Conservation (phyloP, 2,329 filamentous ascomycete species). For the Emergomyces orientalis region DNA sequence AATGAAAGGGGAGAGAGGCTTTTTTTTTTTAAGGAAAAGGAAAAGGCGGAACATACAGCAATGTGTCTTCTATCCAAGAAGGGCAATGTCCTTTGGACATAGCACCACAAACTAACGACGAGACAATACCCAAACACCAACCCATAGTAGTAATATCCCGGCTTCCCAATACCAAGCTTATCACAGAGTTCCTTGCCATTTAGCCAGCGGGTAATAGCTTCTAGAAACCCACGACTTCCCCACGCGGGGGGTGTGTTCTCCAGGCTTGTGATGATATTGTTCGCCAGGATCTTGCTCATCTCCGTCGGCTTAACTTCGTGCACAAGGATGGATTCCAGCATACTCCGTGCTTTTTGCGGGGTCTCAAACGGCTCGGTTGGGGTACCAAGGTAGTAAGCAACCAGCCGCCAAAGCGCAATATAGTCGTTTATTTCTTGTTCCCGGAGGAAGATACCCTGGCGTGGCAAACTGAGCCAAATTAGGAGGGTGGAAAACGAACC, state of each 20-base stretch:
- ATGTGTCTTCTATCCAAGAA: slow-evolving; percentile 46
- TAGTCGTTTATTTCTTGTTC: slow-evolving; percentile 58
- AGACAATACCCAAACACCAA: slow-evolving; percentile 57
- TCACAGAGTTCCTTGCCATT: slow-evolving; percentile 57
- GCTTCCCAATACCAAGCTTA: slow-evolving; percentile 49
- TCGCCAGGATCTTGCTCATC: slow-evolving; percentile 56
- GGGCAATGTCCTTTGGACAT: slow-evolving; percentile 40
- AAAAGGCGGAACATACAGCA: slow-evolving; percentile 27
- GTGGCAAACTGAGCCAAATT: slow-evolving; percentile 59
- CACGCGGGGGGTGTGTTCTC: slow-evolving; percentile 56
- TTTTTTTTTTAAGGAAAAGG: no score
- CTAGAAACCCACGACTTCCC: slow-evolving; percentile 56
- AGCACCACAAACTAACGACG: slow-evolving; percentile 49
- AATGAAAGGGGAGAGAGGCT: no score
- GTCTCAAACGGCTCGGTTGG: slow-evolving; percentile 54
- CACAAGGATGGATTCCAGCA: slow-evolving; percentile 59
- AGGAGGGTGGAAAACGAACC: slow-evolving; percentile 58
- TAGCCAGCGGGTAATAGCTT: slow-evolving; percentile 59
- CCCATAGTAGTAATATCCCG: slow-evolving; percentile 49
- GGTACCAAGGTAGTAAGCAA: slow-evolving; percentile 61
- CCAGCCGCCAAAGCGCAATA: slow-evolving; percentile 65
- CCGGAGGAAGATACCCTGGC: slow-evolving; percentile 60
- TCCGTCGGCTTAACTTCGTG: slow-evolving; percentile 58
- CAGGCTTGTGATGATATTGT: slow-evolving; percentile 65
- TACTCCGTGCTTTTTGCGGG: slow-evolving; percentile 46